Percentiles rank a stretch among this genome's conserved stretches.
These are phyloP conservation scores for Xylaria multiplex DNA, from an alignment of 2,329 filamentous ascomycete species.

Conservation along the genomic window DNA sequence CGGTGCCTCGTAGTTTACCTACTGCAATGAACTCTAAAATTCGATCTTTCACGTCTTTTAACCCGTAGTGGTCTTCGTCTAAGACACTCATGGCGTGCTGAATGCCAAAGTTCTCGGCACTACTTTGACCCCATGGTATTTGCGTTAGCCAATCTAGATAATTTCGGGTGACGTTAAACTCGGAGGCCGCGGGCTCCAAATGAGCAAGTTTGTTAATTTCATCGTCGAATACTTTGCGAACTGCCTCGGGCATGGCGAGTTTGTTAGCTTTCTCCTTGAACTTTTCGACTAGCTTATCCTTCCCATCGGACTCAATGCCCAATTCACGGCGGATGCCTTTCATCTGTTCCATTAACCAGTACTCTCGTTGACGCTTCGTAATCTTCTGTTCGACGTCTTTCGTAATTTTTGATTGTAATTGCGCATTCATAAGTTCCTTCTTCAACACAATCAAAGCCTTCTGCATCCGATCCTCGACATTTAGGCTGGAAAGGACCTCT, in stretches of 20 bases:
- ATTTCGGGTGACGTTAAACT: constrained; percentile 98
- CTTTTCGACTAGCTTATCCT: constrained; percentile 96
- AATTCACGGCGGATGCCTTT: constrained; percentile 96
- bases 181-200: constrained; percentile 92
- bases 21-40: constrained; percentile 99
- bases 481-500: constrained; percentile 86
- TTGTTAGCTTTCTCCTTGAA: constrained; percentile 96
- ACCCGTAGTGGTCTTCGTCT: constrained; percentile 94
- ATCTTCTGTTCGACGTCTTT: constrained; percentile 99
- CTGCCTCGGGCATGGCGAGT: constrained; percentile 94
- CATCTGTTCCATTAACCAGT: constrained; percentile 99
- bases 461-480: constrained; percentile 90
- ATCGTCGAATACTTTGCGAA: constrained; percentile 98
- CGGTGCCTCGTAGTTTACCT: constrained; percentile 93
- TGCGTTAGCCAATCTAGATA: constrained; percentile 99
- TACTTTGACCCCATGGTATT: constrained; percentile 95
- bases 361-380: constrained; percentile 95
- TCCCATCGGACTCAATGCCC: constrained; percentile 96
- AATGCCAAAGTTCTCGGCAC: constrained; percentile 96
- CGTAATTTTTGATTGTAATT: constrained; percentile 95
- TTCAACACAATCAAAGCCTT: constrained; percentile 93
- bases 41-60: constrained; percentile 98
- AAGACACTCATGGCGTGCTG: constrained; percentile 88
- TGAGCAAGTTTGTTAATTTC: constrained; percentile 97
- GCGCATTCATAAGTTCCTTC: constrained; percentile 98